Evolutionary conservation across 1,284 basidiomycete genomes (phyloP).

Genomic region (Marasmius fiardii): DNA sequence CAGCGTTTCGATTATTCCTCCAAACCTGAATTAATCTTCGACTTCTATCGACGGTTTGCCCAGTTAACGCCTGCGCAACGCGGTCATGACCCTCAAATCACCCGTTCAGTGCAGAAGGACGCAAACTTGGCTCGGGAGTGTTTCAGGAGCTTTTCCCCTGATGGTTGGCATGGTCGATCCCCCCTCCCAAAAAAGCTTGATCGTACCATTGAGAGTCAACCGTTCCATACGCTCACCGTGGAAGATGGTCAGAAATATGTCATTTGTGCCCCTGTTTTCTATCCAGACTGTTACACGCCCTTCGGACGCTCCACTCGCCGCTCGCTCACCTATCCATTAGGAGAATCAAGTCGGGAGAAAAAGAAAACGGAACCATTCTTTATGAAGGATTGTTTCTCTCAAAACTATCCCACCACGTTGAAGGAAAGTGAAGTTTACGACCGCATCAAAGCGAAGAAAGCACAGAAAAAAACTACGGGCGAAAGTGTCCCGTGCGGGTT

Average conservation of each 20-base stretch:
- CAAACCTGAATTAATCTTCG: not conserved
- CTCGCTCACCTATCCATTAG: not conserved
- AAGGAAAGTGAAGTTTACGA: not conserved
- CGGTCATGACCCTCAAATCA: not conserved
- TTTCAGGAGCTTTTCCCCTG: not conserved
- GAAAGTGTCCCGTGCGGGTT: not conserved
- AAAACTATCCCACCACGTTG: not conserved
- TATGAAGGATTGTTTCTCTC: not conserved
- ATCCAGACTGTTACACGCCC: not conserved
- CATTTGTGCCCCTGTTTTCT: not conserved
- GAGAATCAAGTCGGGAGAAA: too few relatives aligned
- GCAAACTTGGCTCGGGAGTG: not conserved
- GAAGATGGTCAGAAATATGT: not conserved
- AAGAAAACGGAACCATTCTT: too few relatives aligned
- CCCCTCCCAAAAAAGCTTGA: not conserved
- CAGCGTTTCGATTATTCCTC: not conserved
- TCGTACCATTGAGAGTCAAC: not conserved
- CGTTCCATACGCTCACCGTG: not conserved
- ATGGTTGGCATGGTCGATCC: not conserved
- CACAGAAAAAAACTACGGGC: not conserved
- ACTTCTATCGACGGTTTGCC: not conserved
- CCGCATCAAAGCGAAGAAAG: not conserved
- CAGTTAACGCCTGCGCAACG: not conserved
- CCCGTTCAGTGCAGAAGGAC: not conserved
- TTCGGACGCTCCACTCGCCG: not conserved